Conservation (phyloP, 768 basidiomycete species). For the Clitopilus passeckerianus region DNA sequence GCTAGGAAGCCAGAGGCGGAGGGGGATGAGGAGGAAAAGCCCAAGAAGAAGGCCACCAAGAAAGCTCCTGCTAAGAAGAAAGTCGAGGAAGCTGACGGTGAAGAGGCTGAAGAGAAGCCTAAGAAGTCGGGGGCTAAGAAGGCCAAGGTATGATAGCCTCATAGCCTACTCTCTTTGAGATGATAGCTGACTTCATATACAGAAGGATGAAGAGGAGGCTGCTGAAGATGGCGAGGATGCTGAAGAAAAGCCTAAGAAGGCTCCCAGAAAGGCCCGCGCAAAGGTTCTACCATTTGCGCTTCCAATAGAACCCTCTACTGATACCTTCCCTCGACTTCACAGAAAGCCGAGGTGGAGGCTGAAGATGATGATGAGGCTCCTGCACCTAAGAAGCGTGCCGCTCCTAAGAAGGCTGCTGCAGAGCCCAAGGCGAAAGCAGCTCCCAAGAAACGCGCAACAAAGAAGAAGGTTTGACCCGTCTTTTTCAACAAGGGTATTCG, state of each 20-base stretch:
- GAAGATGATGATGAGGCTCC: conserved; percentile 8
- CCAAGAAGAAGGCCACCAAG: conserved; percentile 33
- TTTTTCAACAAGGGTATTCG: too few relatives aligned
- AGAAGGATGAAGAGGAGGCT: conserved; percentile 22
- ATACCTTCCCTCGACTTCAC: background rate
- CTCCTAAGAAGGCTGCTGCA: conserved; percentile 29
- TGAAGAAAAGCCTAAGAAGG: conserved; percentile 50
- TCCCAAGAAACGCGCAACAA: conserved; percentile 41
- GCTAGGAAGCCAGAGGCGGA: conserved; percentile 49
- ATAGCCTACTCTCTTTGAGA: background rate
- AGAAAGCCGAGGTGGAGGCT: conserved; percentile 36
- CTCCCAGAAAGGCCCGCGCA: conserved; percentile 26
- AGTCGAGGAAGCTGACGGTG: conserved; percentile 5
- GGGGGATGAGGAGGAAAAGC: conserved; percentile 17
- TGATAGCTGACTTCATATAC: background rate
- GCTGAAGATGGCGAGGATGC: conserved; percentile 30
- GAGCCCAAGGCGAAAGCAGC: conserved; percentile 42
- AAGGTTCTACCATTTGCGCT: conserved; percentile 14
- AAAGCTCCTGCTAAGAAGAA: conserved; percentile 21
- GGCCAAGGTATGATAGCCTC: conserved; percentile 17
- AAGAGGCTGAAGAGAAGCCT: conserved; percentile 38
- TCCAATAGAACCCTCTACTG: background rate
- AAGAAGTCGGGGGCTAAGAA: conserved; percentile 39
- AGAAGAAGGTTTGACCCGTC: conserved; percentile 27
- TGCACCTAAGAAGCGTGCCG: conserved; percentile 40